Evolutionary conservation across 2,329 filamentous ascomycete species (phyloP).

Genomic region (Botrytis fabae): DNA sequence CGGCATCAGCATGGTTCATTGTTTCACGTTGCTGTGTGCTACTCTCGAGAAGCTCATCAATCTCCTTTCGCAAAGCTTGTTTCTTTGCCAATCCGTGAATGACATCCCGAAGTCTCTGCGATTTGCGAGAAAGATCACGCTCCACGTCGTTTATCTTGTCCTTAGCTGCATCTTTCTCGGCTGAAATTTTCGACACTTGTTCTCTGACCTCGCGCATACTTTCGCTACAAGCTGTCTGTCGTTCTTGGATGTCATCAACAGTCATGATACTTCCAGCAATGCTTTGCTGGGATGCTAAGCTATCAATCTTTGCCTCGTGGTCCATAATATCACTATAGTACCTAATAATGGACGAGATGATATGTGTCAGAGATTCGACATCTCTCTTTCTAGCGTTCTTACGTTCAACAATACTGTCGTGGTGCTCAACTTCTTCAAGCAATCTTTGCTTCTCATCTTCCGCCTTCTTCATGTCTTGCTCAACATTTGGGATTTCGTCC

Average conservation of each 20-base stretch:
- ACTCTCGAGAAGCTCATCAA: conserved; percentile 71
- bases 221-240: conserved; percentile 66
- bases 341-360: conserved; percentile 72
- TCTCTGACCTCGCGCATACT: conserved; percentile 65
- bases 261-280: conserved; percentile 65
- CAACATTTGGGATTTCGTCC: conserved; percentile 68
- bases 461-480: conserved; percentile 61
- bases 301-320: conserved; percentile 71
- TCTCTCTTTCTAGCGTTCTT: conserved; percentile 68
- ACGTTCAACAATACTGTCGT: conserved; percentile 66
- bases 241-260: conserved; percentile 80
- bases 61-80: conserved; percentile 65
- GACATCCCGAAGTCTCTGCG: conserved; percentile 69
- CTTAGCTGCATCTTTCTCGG: conserved; percentile 70
- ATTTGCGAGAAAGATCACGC: conserved; percentile 73
- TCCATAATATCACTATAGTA: conserved; percentile 70
- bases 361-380: conserved; percentile 73
- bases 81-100: conserved; percentile 81
- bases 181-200: conserved; percentile 63
- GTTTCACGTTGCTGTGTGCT: conserved; percentile 67
- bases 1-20: conserved; percentile 68
- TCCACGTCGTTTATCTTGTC: conserved; percentile 70
- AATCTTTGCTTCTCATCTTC: conserved; percentile 62
- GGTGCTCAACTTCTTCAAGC: conserved; percentile 62
- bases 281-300: conserved; percentile 74